A percentile compares a stretch with the other conserved stretches of the same genome.
Evolutionary conservation across 139 green algal species (phyloP).

Genomic region (Dunaliella sp.): DNA sequence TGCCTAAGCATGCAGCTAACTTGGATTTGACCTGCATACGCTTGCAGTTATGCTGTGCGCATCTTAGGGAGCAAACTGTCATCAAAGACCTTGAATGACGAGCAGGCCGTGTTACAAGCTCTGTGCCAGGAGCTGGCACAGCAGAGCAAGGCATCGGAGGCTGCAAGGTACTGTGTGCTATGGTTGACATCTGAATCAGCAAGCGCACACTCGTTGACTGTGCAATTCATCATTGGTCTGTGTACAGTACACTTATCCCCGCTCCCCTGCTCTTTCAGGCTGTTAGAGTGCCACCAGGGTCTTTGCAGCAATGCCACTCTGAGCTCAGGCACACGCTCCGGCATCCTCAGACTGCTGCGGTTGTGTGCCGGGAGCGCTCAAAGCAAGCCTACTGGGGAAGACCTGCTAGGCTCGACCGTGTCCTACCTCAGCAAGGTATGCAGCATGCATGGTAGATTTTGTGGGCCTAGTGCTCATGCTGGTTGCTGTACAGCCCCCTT

Average conservation of each 20-base stretch:
- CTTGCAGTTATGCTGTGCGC: slow-evolving; percentile 12
- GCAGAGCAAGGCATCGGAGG: neutral
- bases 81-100: slow-evolving; percentile 3
- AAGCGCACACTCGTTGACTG: neutral
- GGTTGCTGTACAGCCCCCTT: no score
- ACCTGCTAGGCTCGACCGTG: neutral
- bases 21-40: no score
- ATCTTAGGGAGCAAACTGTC: slow-evolving; percentile 7
- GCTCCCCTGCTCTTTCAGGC: neutral
- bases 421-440: neutral
- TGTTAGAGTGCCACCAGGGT: slow-evolving; percentile 2
- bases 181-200: neutral
- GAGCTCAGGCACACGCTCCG: neutral
- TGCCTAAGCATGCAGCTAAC: no score
- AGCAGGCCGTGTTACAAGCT: slow-evolving; percentile 7
- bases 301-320: neutral
- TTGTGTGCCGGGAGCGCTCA: neutral
- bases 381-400: neutral
- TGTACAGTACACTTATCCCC: no score
- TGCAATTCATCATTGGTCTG: no score
- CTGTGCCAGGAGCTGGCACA: neutral
- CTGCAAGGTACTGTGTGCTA: neutral
- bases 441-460: no score
- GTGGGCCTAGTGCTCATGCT: no score
- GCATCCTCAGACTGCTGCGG: neutral